Evolutionary conservation across 73 alveolate species (phyloP).

Genomic region (Tetrahymena malaccensis): DNA sequence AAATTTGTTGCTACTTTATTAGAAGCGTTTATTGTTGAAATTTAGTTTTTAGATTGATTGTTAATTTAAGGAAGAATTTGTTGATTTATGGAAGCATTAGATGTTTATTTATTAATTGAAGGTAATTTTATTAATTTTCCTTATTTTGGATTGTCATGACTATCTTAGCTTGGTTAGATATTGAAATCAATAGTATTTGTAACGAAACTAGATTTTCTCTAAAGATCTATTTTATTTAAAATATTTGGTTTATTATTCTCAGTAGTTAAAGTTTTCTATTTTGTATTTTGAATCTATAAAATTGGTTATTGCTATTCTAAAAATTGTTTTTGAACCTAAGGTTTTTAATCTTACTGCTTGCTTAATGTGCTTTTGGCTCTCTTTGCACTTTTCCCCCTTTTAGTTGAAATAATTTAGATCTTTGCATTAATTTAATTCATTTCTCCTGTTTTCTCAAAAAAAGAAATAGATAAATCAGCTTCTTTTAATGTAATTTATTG

Average conservation of each 20-base stretch:
- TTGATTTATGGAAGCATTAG: not conserved
- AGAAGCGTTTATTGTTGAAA: not conserved
- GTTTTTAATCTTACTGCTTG: not conserved
- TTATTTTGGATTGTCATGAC: not conserved
- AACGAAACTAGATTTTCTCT: not conserved
- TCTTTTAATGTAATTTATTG: not conserved
- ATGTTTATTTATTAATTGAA: not conserved
- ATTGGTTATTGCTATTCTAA: not conserved
- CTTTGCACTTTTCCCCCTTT: not conserved
- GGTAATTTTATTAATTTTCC: not conserved
- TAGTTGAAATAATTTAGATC: not conserved
- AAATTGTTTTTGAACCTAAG: not conserved
- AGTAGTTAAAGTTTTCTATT: not conserved
- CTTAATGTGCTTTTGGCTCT: not conserved
- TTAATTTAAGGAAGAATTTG: not conserved
- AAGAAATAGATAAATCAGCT: not conserved
- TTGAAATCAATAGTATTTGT: not conserved
- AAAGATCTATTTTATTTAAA: not conserved
- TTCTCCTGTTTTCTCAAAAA: not conserved
- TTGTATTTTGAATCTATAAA: not conserved
- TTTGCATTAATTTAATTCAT: not conserved
- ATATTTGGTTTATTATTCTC: not conserved
- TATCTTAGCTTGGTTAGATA: not conserved
- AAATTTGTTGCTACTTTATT: not conserved
- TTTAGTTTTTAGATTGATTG: not conserved